Evolutionary conservation across 2,329 filamentous ascomycete genomes (phyloP).

Genomic region (Diplodia corticola): DNA sequence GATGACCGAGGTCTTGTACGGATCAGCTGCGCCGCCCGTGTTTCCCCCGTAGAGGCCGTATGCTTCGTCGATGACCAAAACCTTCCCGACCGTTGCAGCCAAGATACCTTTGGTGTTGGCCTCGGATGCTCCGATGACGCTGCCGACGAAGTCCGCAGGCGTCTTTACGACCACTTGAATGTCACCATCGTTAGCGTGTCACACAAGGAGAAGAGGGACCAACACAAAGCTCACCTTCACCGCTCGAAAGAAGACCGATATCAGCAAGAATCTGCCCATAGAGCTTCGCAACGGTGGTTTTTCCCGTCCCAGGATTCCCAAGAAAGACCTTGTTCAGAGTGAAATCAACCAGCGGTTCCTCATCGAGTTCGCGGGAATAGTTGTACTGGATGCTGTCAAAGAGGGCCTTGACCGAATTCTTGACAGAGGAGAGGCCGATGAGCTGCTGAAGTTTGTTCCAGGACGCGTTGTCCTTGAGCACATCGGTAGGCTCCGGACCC

Average conservation of each 20-base stretch:
- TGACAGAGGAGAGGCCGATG: slow-evolving; percentile 63
- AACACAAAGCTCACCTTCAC: slow-evolving; percentile 57
- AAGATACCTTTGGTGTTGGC: slow-evolving; percentile 71
- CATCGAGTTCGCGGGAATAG: slow-evolving; percentile 64
- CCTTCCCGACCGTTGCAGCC: slow-evolving; percentile 66
- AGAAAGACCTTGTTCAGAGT: slow-evolving; percentile 70
- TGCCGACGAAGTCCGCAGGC: slow-evolving; percentile 71
- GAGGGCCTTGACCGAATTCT: slow-evolving; percentile 59
- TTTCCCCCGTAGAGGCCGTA: slow-evolving; percentile 61
- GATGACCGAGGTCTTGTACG: slow-evolving; percentile 64
- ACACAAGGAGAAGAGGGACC: not conserved
- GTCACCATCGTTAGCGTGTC: not conserved
- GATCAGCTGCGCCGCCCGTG: slow-evolving; percentile 41
- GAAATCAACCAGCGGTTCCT: slow-evolving; percentile 60
- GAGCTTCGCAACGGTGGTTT: slow-evolving; percentile 72
- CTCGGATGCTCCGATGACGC: slow-evolving; percentile 65
- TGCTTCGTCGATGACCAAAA: slow-evolving; percentile 78
- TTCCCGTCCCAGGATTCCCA: slow-evolving; percentile 72
- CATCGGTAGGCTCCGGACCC: slow-evolving; percentile 63
- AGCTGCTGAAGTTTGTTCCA: slow-evolving; percentile 61
- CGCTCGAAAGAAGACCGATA: slow-evolving; percentile 65
- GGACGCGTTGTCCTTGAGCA: slow-evolving; percentile 53
- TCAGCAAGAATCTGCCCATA: slow-evolving; percentile 70
- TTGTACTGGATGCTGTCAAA: slow-evolving; percentile 65
- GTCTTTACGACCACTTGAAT: slow-evolving; percentile 66